phyloP scores from a whole-genome alignment of 352 stramenopile genomes.

The Phytophthora fragariaefolia region DNA sequence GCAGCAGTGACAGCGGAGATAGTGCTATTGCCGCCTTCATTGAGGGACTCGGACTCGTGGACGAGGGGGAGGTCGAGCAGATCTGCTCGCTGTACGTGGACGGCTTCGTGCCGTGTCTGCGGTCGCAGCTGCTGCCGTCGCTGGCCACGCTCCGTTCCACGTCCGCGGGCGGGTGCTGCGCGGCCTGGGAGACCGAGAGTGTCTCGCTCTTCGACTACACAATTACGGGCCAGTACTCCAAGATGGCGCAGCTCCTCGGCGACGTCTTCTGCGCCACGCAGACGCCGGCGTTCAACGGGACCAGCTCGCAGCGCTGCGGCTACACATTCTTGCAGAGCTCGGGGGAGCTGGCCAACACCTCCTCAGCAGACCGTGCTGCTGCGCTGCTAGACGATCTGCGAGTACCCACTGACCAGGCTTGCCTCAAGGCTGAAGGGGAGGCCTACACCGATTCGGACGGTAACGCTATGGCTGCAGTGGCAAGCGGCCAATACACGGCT shows the following conservation, averaged over 20 bases:
- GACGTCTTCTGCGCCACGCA: conserved; percentile 63
- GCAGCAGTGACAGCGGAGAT: conserved; percentile 15
- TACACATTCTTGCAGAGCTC: conserved; percentile 55
- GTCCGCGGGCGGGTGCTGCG: conserved; percentile 58
- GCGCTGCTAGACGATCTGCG: conserved; percentile 55
- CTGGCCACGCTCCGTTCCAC: conserved; percentile 57
- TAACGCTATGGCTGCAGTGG: conserved; percentile 30
- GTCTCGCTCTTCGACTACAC: conserved; percentile 61
- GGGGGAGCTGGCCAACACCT: conserved; percentile 36
- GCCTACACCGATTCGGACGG: conserved; percentile 51
- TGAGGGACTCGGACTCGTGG: conserved; percentile 33
- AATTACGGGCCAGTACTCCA: conserved; percentile 63
- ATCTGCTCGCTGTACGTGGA: conserved; percentile 60
- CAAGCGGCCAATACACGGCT: conserved; percentile 24
- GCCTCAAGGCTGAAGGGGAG: conserved; percentile 53
- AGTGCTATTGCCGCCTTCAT: conserved; percentile 24
- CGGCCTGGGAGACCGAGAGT: conserved; percentile 50
- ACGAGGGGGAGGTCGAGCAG: conserved; percentile 47
- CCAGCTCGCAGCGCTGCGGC: conserved; percentile 56
- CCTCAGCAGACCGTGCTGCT: conserved; percentile 40
- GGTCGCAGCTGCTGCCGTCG: conserved; percentile 57
- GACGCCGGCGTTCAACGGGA: conserved; percentile 45
- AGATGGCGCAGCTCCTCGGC: conserved; percentile 58
- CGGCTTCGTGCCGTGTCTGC: conserved; percentile 56
- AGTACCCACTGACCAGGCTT: conserved; percentile 63